These are phyloP conservation scores for Pistacia vera DNA, from an alignment of 345 rosid species.

Conservation along the genomic window DNA sequence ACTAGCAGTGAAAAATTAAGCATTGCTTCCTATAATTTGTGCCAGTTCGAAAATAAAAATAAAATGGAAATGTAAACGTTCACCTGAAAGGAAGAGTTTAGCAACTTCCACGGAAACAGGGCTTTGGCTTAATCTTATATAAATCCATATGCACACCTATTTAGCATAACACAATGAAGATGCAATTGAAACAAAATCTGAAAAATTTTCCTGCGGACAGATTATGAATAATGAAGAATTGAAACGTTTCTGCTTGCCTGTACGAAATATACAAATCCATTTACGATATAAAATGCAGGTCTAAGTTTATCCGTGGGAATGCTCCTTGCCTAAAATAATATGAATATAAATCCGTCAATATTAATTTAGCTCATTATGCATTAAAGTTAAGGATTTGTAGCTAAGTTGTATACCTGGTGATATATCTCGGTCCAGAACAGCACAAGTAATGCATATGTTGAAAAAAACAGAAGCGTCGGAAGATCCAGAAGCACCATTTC, in stretches of 20 bases:
- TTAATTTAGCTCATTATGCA: not conserved
- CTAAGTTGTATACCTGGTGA: conserved; percentile 55
- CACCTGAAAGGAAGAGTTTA: conserved; percentile 53
- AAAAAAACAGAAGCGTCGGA: conserved; percentile 75
- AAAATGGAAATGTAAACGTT: not conserved
- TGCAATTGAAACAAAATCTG: not conserved
- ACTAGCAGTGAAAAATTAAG: not conserved
- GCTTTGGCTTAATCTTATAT: conserved; percentile 32
- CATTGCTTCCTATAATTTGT: conserved; percentile 3
- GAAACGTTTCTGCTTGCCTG: conserved; percentile 37
- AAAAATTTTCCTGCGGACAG: not conserved
- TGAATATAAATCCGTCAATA: not conserved
- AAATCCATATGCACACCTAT: conserved; percentile 55
- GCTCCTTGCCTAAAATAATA: conserved; percentile 48
- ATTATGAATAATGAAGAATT: not conserved
- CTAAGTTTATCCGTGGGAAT: conserved; percentile 54
- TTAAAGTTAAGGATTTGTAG: not conserved
- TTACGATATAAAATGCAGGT: conserved; percentile 48
- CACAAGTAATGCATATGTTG: conserved; percentile 75
- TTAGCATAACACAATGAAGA: conserved; percentile 5
- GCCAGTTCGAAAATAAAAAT: not conserved
- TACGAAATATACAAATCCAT: conserved; percentile 40
- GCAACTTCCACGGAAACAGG: conserved; percentile 33
- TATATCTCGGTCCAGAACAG: conserved; percentile 91
- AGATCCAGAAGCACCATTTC: conserved; percentile 63